These are phyloP conservation scores for Penicillium canariense DNA, from an alignment of 495 filamentous ascomycete species.

Conservation along the genomic window DNA sequence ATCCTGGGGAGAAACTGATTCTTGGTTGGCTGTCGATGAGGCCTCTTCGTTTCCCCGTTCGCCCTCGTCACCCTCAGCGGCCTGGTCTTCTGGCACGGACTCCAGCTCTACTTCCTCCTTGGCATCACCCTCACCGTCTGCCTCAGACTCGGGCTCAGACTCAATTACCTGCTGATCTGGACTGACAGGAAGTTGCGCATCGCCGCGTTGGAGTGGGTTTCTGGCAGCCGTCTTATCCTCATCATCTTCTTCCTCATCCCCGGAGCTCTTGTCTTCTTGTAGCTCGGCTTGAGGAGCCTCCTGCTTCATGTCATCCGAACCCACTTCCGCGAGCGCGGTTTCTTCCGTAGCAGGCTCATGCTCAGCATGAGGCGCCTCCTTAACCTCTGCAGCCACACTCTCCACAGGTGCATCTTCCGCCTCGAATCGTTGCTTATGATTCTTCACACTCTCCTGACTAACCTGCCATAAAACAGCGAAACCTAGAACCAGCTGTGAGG, in stretches of 20 bases:
- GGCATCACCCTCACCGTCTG: constrained; percentile 28
- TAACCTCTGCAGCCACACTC: constrained; percentile 1
- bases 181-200: constrained; percentile 27
- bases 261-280: constrained; percentile 21
- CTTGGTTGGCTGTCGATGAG: constrained; percentile 15
- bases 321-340: constrained; percentile 2
- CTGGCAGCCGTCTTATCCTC: constrained; percentile 16
- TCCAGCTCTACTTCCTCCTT: constrained; percentile 20
- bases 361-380: background rate
- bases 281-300: background rate
- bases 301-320: background rate
- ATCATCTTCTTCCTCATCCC: constrained; percentile 33
- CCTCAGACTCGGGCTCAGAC: constrained; percentile 31
- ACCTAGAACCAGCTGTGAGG: constrained; percentile 81
- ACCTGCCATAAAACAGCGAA: constrained; percentile 85
- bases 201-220: constrained; percentile 34
- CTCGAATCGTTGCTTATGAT: constrained; percentile 69
- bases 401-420: constrained; percentile 30
- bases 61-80: constrained; percentile 18
- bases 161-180: constrained; percentile 28
- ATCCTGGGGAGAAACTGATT: constrained; percentile 20
- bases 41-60: constrained; percentile 16
- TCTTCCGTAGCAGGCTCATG: background rate
- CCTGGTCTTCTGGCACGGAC: constrained; percentile 14
- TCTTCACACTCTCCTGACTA: constrained; percentile 80